phyloP scores from a whole-genome alignment of 345 rosid species.

The Boechera retrofracta region DNA sequence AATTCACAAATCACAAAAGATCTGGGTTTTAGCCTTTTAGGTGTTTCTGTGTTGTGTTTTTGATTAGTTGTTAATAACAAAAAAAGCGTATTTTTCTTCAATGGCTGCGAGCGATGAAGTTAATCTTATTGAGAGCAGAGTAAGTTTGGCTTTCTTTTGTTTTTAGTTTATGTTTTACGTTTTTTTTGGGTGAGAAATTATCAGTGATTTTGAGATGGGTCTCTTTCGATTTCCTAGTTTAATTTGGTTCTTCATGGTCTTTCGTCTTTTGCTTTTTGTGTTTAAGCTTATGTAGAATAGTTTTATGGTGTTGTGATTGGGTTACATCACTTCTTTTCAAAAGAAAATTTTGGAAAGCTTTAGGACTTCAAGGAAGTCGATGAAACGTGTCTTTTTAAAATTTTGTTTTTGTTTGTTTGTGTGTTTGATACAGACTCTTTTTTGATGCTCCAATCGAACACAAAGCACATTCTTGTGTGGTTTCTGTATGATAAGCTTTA shows the following conservation, averaged over 20 bases:
- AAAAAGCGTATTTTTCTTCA: slow-evolving; percentile 19
- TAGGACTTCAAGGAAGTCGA: slow-evolving; percentile 9
- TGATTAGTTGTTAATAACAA: background rate
- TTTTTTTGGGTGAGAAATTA: background rate
- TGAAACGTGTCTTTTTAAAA: slow-evolving; percentile 35
- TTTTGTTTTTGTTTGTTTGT: slow-evolving; percentile 10
- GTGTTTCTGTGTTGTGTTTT: slow-evolving; percentile 16
- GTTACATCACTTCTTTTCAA: slow-evolving; percentile 9
- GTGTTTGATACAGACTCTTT: background rate
- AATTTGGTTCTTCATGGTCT: slow-evolving; percentile 12
- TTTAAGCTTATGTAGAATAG: slow-evolving; percentile 29
- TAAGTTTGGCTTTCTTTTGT: slow-evolving; percentile 33
- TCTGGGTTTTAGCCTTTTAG: slow-evolving; percentile 22
- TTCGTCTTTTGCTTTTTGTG: slow-evolving; percentile 25
- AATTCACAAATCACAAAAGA: slow-evolving; percentile 24
- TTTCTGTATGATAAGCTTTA: background rate
- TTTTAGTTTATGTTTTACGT: background rate
- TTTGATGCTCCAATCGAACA: background rate
- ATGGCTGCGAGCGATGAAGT: slow-evolving; percentile 82
- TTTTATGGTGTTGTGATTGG: slow-evolving; percentile 20
- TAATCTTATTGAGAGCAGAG: slow-evolving; percentile 76
- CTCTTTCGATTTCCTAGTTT: slow-evolving; percentile 36
- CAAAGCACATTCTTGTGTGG: background rate
- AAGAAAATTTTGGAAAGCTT: background rate
- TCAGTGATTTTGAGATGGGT: slow-evolving; percentile 37